Conservation (phyloP, 805 yeast species). For the Yarrowia hollandica region DNA sequence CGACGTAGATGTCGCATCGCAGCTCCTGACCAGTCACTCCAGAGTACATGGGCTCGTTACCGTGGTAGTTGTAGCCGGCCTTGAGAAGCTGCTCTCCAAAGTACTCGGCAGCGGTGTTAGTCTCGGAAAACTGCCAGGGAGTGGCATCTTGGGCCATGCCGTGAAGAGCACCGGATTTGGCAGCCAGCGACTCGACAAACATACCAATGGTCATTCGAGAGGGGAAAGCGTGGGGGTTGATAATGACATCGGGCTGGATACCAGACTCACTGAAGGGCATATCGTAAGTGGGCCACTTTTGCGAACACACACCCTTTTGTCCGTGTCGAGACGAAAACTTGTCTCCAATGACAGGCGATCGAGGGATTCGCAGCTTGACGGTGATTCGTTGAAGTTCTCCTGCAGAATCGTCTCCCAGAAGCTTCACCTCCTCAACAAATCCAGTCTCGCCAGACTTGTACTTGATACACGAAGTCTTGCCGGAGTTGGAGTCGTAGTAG, state of each 20-base stretch:
- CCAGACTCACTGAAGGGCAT: slow-evolving; percentile 97
- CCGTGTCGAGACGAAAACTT: slow-evolving; percentile 98
- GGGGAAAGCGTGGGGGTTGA: slow-evolving; percentile 99
- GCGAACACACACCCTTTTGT: slow-evolving; percentile 97
- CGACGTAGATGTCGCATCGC: slow-evolving; percentile 92
- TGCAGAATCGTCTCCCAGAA: slow-evolving; percentile 78
- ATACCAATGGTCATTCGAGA: slow-evolving; percentile 99
- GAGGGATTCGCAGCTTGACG: slow-evolving; percentile 84
- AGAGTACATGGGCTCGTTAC: slow-evolving; percentile 98
- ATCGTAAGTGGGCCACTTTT: slow-evolving; percentile 96
- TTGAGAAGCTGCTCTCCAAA: slow-evolving; percentile 87
- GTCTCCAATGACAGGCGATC: slow-evolving; percentile 95
- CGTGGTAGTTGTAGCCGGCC: slow-evolving; percentile 96
- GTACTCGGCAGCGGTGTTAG: slow-evolving; percentile 94
- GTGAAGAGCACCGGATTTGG: slow-evolving; percentile 96
- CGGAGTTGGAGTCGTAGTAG: slow-evolving; percentile 83
- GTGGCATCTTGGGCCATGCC: slow-evolving; percentile 97
- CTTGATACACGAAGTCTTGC: slow-evolving; percentile 87
- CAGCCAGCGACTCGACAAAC: slow-evolving; percentile 98
- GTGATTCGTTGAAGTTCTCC: slow-evolving; percentile 81
- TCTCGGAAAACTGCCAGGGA: slow-evolving; percentile 91
- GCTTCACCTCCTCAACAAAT: slow-evolving; percentile 90
- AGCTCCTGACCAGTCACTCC: slow-evolving; percentile 98
- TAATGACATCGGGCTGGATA: slow-evolving; percentile 95
- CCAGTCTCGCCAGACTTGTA: slow-evolving; percentile 95